Percentiles rank a stretch among this genome's conserved stretches.
phyloP scores from a whole-genome alignment of 345 rosid species.

The Luvunga scandens region DNA sequence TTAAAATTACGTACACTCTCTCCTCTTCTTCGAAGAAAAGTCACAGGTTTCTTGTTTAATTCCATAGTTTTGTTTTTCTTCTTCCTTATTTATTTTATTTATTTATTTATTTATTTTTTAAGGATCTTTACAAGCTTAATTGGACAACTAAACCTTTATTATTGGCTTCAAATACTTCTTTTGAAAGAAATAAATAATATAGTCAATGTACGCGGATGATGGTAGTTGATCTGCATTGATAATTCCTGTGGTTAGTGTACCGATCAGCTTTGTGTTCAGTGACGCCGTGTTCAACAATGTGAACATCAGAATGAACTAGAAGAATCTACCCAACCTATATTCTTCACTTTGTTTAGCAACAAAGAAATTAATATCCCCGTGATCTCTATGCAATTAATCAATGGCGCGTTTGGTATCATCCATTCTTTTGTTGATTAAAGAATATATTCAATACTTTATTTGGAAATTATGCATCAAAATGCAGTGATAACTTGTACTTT shows the following conservation, averaged over 20 bases:
- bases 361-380: no score
- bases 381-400: no score
- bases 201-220: background rate
- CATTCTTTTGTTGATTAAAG: no score
- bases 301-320: background rate
- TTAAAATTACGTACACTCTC: no score
- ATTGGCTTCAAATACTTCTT: no score
- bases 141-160: background rate
- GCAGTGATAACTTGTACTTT: no score
- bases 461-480: no score
- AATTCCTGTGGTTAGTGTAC: background rate
- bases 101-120: background rate
- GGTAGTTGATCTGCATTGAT: constrained; percentile 5
- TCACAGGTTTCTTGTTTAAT: background rate
- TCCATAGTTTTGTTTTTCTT: background rate
- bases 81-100: background rate
- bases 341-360: no score
- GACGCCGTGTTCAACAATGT: background rate
- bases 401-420: no score
- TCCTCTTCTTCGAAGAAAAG: background rate
- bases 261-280: no score
- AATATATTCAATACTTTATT: no score
- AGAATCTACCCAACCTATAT: background rate
- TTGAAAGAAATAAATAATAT: no score
- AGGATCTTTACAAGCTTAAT: background rate